A percentile compares a stretch with the other conserved stretches of the same genome.
Conservation (phyloP, 441 rosid species). For the Cnidoscolus chayamansa region DNA sequence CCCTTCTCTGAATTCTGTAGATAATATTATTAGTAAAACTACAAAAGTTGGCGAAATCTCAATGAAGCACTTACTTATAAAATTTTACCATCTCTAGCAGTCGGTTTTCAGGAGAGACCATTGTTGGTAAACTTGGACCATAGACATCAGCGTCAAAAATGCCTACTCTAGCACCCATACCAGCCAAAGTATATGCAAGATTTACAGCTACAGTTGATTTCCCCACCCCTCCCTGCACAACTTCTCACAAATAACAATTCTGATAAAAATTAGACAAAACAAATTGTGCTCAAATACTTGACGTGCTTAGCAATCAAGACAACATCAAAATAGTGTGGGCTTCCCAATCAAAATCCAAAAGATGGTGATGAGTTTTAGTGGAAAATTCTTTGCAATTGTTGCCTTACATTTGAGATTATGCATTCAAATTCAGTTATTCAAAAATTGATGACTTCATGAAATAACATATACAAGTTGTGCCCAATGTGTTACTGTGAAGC, state of each 20-base stretch:
- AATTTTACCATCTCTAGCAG: constrained; percentile 72
- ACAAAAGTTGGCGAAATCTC: constrained; percentile 14
- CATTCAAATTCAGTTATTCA: not conserved
- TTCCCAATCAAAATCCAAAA: constrained; percentile 11
- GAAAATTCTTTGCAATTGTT: not conserved
- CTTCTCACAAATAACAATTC: constrained; percentile 42
- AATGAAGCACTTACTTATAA: constrained; percentile 16
- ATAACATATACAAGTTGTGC: not conserved
- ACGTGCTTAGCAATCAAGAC: constrained; percentile 13
- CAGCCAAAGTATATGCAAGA: constrained; percentile 92
- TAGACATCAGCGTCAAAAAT: constrained; percentile 95
- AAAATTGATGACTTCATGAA: not conserved
- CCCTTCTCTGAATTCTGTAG: constrained; percentile 78
- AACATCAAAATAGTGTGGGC: not conserved
- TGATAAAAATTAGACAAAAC: constrained; percentile 20
- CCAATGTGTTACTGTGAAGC: not conserved
- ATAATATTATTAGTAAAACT: constrained; percentile 27
- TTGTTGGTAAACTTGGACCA: constrained; percentile 96
- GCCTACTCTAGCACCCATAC: constrained; percentile 97
- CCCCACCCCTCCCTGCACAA: constrained; percentile 95
- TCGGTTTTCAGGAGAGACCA: constrained; percentile 89
- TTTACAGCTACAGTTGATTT: constrained; percentile 95
- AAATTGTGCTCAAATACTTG: constrained; percentile 11
- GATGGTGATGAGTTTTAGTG: not conserved
- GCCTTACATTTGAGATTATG: not conserved